Evolutionary conservation across 257 asterid genomes (phyloP).

Genomic region (Nicotiana benthamiana): DNA sequence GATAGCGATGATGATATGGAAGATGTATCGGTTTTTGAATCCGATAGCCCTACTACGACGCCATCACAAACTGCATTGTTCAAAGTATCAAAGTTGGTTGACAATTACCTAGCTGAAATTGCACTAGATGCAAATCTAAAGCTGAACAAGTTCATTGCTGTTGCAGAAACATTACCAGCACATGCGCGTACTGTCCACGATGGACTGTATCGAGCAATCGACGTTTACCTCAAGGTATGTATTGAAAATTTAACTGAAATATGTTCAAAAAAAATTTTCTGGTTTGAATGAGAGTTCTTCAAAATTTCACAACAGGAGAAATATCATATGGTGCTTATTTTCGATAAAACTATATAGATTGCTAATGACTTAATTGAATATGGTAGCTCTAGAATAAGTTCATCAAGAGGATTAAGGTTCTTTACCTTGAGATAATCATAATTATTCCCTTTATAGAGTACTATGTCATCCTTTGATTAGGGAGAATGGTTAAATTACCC

Average conservation of each 20-base stretch:
- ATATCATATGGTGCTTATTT: too few species aligned
- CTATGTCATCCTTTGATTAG: background rate
- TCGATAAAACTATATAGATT: too few species aligned
- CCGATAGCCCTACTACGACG: constrained; percentile 58
- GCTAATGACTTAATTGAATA: too few species aligned
- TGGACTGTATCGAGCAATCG: constrained; percentile 81
- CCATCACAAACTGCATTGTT: constrained; percentile 73
- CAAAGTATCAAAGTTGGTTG: constrained; percentile 77
- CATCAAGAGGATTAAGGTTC: too few species aligned
- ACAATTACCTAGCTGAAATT: constrained; percentile 75
- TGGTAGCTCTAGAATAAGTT: too few species aligned
- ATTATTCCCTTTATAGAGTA: background rate
- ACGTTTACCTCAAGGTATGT: constrained; percentile 83
- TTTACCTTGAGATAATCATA: too few species aligned
- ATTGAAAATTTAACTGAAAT: background rate
- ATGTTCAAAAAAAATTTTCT: background rate
- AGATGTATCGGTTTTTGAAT: constrained; percentile 63
- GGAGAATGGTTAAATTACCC: background rate
- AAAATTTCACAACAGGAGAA: background rate
- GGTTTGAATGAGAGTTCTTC: background rate
- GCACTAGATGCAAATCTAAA: constrained; percentile 89
- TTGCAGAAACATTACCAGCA: constrained; percentile 76
- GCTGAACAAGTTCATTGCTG: constrained; percentile 69
- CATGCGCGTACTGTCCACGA: constrained; percentile 75
- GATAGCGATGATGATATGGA: constrained; percentile 79